Percentiles rank a stretch among this genome's conserved stretches.
phyloP scores from a whole-genome alignment of 2,329 filamentous ascomycete genomes.

The Fusarium chuoi region DNA sequence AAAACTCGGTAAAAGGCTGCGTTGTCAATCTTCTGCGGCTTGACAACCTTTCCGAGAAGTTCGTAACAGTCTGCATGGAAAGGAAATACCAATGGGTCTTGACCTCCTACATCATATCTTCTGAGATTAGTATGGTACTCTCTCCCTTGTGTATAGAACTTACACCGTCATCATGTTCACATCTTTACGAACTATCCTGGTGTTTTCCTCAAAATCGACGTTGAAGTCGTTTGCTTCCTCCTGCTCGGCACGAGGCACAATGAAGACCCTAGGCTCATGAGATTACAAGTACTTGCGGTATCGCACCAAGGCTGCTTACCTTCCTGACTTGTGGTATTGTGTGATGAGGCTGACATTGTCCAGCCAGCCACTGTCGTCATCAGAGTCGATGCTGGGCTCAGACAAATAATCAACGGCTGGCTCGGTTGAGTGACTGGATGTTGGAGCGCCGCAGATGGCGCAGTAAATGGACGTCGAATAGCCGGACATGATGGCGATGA shows the following conservation, averaged over 20 bases:
- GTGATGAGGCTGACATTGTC: not conserved
- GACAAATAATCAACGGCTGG: not conserved
- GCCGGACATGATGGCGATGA: not conserved
- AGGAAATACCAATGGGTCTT: not conserved
- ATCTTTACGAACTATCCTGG: not conserved
- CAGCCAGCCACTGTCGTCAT: not conserved
- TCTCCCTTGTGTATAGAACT: too few relatives aligned
- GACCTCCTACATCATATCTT: not conserved
- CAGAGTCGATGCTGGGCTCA: not conserved
- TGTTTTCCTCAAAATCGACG: not conserved
- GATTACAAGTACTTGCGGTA: too few relatives aligned
- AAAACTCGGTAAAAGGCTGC: not conserved
- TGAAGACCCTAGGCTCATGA: not conserved
- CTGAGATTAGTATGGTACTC: not conserved
- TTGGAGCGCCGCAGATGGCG: not conserved
- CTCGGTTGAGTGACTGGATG: not conserved
- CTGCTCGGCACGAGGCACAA: not conserved
- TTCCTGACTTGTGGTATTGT: not conserved
- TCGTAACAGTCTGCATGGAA: not conserved
- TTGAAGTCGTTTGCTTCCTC: not conserved
- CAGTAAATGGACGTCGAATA: not conserved
- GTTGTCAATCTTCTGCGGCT: not conserved
- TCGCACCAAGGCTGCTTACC: too few relatives aligned
- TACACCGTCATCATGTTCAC: not conserved
- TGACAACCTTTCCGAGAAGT: not conserved